Percentiles rank a stretch among this genome's conserved stretches.
These are phyloP conservation scores for Castanea sativa DNA, from an alignment of 306 rosid genomes.

Conservation along the genomic window DNA sequence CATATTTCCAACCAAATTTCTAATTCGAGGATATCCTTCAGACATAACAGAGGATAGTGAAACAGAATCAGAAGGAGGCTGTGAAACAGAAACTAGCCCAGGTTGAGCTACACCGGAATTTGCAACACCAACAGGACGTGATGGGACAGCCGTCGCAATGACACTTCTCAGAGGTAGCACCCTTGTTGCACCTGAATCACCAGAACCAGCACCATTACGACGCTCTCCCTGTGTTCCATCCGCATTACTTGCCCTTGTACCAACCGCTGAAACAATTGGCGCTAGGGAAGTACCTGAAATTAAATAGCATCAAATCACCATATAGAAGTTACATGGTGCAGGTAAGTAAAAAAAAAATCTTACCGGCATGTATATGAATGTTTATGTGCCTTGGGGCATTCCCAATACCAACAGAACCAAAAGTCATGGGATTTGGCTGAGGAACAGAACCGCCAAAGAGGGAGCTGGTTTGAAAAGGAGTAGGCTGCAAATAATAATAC, in stretches of 20 bases:
- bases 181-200: conserved; percentile 54
- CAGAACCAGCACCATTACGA: conserved; percentile 50
- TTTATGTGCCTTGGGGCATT: conserved; percentile 81
- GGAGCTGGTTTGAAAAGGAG: conserved; percentile 83
- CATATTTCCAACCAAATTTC: conserved; percentile 47
- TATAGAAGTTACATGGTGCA: conserved; percentile 9
- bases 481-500: conserved; percentile 64
- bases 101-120: conserved; percentile 38
- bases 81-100: conserved; percentile 56
- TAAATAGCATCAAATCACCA: conserved; percentile 24
- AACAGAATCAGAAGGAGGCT: conserved; percentile 50
- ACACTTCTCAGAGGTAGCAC: conserved; percentile 60
- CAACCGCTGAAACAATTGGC: conserved; percentile 62
- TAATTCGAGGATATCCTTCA: conserved; percentile 54
- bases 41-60: conserved; percentile 55
- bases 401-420: conserved; percentile 82
- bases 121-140: conserved; percentile 46
- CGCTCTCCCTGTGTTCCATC: conserved; percentile 63
- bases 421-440: conserved; percentile 53
- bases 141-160: conserved; percentile 43
- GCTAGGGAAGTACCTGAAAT: conserved; percentile 48
- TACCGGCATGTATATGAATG: conserved; percentile 98
- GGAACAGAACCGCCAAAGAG: conserved; percentile 67
- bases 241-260: conserved; percentile 70
- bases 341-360: conserved; percentile 14